Evolutionary conservation across 768 basidiomycete species (phyloP).

Genomic region (Collybiopsis confluens): DNA sequence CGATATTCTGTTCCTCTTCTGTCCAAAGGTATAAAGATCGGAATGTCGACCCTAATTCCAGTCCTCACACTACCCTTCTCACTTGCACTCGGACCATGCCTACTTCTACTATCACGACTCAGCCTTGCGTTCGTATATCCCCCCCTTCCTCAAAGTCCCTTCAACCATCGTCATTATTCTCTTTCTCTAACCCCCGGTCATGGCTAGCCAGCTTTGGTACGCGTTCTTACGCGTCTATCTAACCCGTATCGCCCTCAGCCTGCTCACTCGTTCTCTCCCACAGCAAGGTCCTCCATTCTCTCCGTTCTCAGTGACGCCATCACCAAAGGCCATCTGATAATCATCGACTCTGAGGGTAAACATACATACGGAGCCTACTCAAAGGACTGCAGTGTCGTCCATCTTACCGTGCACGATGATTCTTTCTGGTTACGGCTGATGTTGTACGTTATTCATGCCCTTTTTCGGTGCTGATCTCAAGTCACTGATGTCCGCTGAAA

Average conservation of each 20-base stretch:
- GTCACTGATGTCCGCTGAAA: constrained; percentile 2
- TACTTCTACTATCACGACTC: constrained; percentile 15
- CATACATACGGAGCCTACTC: constrained; percentile 54
- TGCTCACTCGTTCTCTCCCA: not conserved
- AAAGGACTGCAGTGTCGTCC: constrained; percentile 59
- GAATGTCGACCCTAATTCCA: constrained; percentile 21
- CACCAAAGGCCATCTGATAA: constrained; percentile 53
- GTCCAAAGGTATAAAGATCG: constrained; percentile 5
- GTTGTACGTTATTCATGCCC: constrained; percentile 35
- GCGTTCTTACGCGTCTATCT: constrained; percentile 7
- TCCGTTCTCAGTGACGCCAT: constrained; percentile 57
- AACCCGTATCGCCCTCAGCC: no score
- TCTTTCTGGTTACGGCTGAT: constrained; percentile 69
- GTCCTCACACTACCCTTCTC: constrained; percentile 21
- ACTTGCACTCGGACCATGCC: constrained; percentile 26
- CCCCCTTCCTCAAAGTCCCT: constrained; percentile 36
- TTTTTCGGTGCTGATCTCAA: not conserved
- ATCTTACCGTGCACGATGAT: constrained; percentile 51
- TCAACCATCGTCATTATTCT: constrained; percentile 39
- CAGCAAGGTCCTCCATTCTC: constrained; percentile 59
- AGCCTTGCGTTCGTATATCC: constrained; percentile 39
- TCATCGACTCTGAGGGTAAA: constrained; percentile 57
- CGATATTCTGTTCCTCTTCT: not conserved
- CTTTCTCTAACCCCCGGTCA: constrained; percentile 42
- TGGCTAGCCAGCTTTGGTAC: constrained; percentile 50